A percentile compares a stretch with the other conserved stretches of the same genome.
phyloP scores from a whole-genome alignment of 306 rosid species.

The Clitoria ternatea region DNA sequence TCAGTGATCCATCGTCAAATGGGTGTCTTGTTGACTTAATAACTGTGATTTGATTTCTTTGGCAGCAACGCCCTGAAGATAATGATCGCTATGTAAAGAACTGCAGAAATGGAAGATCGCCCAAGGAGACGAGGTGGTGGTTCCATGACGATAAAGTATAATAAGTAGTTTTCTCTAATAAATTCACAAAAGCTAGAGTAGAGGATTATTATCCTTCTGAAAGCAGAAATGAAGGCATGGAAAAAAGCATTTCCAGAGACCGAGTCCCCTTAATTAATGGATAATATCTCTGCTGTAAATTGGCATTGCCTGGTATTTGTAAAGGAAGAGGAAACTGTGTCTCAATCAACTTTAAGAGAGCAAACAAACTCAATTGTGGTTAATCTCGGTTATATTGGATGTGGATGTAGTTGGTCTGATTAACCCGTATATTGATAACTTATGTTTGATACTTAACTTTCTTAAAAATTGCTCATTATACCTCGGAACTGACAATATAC shows the following conservation, averaged over 20 bases:
- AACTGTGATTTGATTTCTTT: conserved; percentile 21
- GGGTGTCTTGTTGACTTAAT: conserved; percentile 5
- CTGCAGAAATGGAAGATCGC: conserved; percentile 97
- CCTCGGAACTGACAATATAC: conserved; percentile 14
- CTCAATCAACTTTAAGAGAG: conserved; percentile 33
- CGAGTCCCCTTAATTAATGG: conserved; percentile 45
- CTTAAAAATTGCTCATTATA: background rate
- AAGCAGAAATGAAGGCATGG: conserved; percentile 42
- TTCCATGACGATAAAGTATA: conserved; percentile 98
- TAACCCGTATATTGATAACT: conserved; percentile 23
- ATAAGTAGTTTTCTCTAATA: conserved; percentile 26
- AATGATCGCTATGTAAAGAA: conserved; percentile 98
- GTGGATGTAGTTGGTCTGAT: conserved; percentile 23
- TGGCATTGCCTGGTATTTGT: conserved; percentile 66
- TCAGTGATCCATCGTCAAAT: background rate
- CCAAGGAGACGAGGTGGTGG: conserved; percentile 99
- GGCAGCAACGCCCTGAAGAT: conserved; percentile 99
- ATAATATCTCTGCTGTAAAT: conserved; percentile 64
- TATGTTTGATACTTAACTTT: background rate
- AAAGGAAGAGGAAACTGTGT: conserved; percentile 60
- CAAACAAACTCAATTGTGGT: conserved; percentile 38
- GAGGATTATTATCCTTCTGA: conserved; percentile 49
- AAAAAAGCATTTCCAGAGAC: conserved; percentile 39
- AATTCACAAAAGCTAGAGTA: conserved; percentile 45
- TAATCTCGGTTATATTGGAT: conserved; percentile 25